Evolutionary conservation across 169 alveolate genomes (phyloP).

Genomic region (Plasmodium malariae): DNA sequence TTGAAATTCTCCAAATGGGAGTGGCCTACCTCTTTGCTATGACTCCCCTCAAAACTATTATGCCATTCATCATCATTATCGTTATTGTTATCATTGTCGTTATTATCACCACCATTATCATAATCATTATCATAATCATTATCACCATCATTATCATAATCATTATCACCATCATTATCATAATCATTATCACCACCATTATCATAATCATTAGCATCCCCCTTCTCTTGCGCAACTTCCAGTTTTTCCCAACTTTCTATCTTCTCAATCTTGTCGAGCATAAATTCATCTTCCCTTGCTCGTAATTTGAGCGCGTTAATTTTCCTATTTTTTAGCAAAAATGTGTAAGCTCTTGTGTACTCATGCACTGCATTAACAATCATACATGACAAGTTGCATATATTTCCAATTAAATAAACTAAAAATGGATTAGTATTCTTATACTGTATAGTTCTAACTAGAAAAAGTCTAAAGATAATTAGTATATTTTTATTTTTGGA

Average conservation of each 20-base stretch:
- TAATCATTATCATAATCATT: background rate
- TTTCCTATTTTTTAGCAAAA: conserved; percentile 21
- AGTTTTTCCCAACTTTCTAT: background rate
- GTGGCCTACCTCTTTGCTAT: too few species aligned
- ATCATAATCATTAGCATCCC: background rate
- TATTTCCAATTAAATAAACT: conserved; percentile 37
- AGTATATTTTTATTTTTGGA: conserved; percentile 57
- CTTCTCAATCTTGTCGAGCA: background rate
- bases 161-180: background rate
- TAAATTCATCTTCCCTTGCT: background rate
- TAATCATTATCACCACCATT: background rate
- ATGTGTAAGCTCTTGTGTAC: conserved; percentile 65
- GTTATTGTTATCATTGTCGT: background rate
- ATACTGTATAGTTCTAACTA: conserved; percentile 52
- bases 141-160: background rate
- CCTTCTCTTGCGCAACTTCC: background rate
- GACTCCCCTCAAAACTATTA: too few species aligned
- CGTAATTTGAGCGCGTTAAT: conserved; percentile 1
- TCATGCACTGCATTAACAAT: conserved; percentile 46
- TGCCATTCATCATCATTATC: background rate
- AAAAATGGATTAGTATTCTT: conserved; percentile 55
- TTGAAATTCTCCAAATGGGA: background rate
- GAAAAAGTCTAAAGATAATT: conserved; percentile 42
- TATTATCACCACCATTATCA: background rate
- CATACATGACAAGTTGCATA: conserved; percentile 64